phyloP scores from a whole-genome alignment of 2,329 filamentous ascomycete genomes.

The Aureobasidium sp. region DNA sequence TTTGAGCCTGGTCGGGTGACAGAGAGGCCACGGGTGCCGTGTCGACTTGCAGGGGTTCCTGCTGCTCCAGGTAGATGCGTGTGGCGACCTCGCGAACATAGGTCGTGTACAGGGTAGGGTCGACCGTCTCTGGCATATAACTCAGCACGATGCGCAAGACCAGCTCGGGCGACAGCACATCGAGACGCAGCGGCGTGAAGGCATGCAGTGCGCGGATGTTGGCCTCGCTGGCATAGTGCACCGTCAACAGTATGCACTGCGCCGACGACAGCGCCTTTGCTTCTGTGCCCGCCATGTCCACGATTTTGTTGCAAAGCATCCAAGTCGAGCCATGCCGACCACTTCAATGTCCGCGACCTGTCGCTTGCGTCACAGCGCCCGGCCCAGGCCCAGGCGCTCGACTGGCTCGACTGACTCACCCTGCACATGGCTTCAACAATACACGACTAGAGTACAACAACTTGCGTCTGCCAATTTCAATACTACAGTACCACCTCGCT shows the following conservation, averaged over 20 bases:
- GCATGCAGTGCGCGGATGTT: slow-evolving; percentile 55
- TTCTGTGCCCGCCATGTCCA: slow-evolving; percentile 14
- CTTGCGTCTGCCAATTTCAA: neutral
- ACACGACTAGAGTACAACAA: neutral
- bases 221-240: slow-evolving; percentile 57
- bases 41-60: slow-evolving; percentile 44
- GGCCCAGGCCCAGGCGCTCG: neutral
- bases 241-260: slow-evolving; percentile 65
- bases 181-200: slow-evolving; percentile 49
- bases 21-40: slow-evolving; percentile 48
- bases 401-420: neutral
- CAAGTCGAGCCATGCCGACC: neutral
- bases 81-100: slow-evolving; percentile 52
- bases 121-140: slow-evolving; percentile 64
- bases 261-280: slow-evolving; percentile 47
- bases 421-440: neutral
- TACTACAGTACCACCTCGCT: no score
- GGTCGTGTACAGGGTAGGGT: slow-evolving; percentile 53
- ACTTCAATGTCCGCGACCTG: neutral
- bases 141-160: slow-evolving; percentile 66
- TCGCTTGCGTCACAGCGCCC: neutral
- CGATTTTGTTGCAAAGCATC: neutral
- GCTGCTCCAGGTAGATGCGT: slow-evolving; percentile 37
- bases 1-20: slow-evolving; percentile 56
- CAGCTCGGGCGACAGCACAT: slow-evolving; percentile 55